A percentile compares a stretch with the other conserved stretches of the same genome.
Conservation (phyloP, 2,329 filamentous ascomycete genomes). For the Ascosphaera apis region DNA sequence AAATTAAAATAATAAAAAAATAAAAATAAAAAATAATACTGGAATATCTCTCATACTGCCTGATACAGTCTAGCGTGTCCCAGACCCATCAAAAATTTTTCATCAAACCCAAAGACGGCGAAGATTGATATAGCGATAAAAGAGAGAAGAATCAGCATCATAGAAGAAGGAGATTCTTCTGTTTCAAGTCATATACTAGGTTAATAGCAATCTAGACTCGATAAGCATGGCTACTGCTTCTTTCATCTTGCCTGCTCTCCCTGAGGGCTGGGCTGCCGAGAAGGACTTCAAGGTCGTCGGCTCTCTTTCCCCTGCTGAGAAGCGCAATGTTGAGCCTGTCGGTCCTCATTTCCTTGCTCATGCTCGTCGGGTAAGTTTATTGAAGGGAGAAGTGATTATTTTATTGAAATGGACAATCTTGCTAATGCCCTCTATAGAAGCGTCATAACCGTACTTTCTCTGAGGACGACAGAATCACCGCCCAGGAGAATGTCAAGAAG, state of each 20-base stretch:
- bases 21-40: too few species aligned
- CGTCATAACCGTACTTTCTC: conserved; percentile 95
- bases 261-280: conserved; percentile 55
- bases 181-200: background rate
- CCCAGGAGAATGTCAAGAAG: conserved; percentile 85
- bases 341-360: conserved; percentile 96
- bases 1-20: too few species aligned
- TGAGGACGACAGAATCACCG: conserved; percentile 94
- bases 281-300: conserved; percentile 81
- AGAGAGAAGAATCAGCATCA: background rate
- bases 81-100: background rate
- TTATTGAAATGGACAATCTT: too few species aligned
- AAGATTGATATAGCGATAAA: background rate
- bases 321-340: conserved; percentile 83
- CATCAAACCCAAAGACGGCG: background rate
- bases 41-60: too few species aligned
- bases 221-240: background rate
- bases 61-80: background rate
- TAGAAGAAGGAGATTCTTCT: background rate
- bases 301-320: conserved; percentile 49
- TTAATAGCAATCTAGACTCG: background rate
- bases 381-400: too few species aligned
- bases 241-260: conserved; percentile 41
- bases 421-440: conserved; percentile 20
- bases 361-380: conserved; percentile 51